A percentile compares a stretch with the other conserved stretches of the same genome.
Evolutionary conservation across 495 filamentous ascomycete species (phyloP).

Genomic region (Venustampulla echinocandica): DNA sequence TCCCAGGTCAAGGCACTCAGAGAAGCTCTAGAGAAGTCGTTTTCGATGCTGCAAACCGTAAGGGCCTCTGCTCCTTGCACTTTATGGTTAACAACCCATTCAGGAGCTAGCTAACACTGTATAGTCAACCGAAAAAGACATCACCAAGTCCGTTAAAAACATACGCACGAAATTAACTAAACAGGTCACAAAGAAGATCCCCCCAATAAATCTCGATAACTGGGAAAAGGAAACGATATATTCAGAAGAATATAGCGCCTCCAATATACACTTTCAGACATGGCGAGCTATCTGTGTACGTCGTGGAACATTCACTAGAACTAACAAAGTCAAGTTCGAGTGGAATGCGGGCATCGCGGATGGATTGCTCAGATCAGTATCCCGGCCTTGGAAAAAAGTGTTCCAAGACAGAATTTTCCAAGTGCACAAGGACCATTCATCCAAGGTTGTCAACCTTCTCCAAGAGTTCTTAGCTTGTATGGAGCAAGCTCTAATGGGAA

Average conservation of each 20-base stretch:
- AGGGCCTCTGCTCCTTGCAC: not conserved
- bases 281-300: not conserved
- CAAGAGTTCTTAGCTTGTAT: not conserved
- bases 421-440: not conserved
- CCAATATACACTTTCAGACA: not conserved
- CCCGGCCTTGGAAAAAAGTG: not conserved
- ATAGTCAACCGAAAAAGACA: not conserved
- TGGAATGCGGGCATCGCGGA: not conserved
- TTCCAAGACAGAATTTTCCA: not conserved
- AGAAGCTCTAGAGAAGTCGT: not conserved
- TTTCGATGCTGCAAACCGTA: not conserved
- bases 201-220: not conserved
- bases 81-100: not conserved
- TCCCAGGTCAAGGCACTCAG: not conserved
- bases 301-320: not conserved
- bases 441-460: not conserved
- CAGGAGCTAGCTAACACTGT: not conserved
- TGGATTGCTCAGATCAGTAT: not conserved
- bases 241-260: not conserved
- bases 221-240: not conserved
- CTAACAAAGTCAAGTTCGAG: not conserved
- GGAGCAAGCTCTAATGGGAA: not conserved
- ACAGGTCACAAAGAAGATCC: not conserved
- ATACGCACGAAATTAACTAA: not conserved
- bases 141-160: not conserved